Conservation (phyloP, 2,329 filamentous ascomycete genomes). For the Colletotrichum scovillei region DNA sequence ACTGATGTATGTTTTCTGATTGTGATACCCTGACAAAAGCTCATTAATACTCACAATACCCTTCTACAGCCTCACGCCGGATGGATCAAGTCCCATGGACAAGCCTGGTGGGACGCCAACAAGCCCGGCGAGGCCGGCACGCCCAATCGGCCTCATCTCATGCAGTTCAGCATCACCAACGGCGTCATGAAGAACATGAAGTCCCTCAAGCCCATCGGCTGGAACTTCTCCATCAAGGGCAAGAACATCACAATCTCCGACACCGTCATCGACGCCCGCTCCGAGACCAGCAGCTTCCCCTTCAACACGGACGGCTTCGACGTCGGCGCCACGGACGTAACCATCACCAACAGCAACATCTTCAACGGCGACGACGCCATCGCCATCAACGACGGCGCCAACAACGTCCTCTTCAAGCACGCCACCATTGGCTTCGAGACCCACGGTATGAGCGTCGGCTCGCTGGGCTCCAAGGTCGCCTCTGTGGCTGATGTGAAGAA, state of each 20-base stretch:
- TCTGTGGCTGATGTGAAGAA: constrained; percentile 48
- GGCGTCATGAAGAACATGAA: constrained; percentile 52
- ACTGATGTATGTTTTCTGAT: constrained; percentile 43
- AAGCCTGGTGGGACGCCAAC: constrained; percentile 58
- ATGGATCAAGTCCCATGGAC: constrained; percentile 58
- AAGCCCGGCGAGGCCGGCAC: constrained; percentile 50
- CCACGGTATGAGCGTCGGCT: constrained; percentile 57
- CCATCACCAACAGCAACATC: constrained; percentile 44
- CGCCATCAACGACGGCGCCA: constrained; percentile 49
- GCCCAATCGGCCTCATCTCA: constrained; percentile 51
- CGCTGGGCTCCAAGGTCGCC: constrained; percentile 49
- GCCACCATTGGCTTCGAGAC: constrained; percentile 56
- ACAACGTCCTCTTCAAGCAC: constrained; percentile 50
- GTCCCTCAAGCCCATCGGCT: constrained; percentile 55
- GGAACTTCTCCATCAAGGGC: constrained; percentile 52
- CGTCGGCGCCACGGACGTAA: constrained; percentile 44
- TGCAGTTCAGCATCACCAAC: constrained; percentile 50
- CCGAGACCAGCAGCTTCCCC: constrained; percentile 48
- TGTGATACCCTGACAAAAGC: background rate
- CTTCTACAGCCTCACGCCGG: constrained; percentile 41
- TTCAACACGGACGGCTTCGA: constrained; percentile 54
- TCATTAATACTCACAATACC: background rate
- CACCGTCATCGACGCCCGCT: constrained; percentile 52
- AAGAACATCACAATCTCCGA: constrained; percentile 52
- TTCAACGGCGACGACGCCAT: constrained; percentile 58